These are phyloP conservation scores for Starmera stellimalicola DNA, from an alignment of 1,139 yeast genomes.

Conservation along the genomic window DNA sequence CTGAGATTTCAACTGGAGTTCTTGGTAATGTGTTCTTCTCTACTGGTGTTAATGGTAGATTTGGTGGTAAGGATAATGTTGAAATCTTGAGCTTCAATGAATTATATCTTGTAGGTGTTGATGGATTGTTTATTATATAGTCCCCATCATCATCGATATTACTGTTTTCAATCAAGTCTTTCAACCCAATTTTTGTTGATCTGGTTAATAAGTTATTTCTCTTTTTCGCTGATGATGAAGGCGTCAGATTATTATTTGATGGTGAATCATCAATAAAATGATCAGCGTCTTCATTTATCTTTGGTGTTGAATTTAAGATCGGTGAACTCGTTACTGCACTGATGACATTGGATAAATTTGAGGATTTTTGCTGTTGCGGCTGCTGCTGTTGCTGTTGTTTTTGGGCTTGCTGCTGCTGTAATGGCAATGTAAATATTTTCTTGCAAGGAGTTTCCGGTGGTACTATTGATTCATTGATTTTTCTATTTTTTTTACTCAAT, in stretches of 20 bases:
- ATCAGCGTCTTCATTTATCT: slow-evolving; percentile 5
- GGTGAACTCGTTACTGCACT: slow-evolving; percentile 19
- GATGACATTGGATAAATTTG: slow-evolving; percentile 19
- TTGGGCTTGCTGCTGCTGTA: background rate
- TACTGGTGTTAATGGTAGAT: slow-evolving; percentile 7
- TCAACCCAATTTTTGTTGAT: slow-evolving; percentile 24
- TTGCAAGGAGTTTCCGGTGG: slow-evolving; percentile 84
- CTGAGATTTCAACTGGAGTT: slow-evolving; percentile 16
- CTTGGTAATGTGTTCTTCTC: slow-evolving; percentile 8
- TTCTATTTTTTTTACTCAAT: slow-evolving; percentile 55
- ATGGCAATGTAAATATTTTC: slow-evolving; percentile 18
- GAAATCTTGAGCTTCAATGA: slow-evolving; percentile 13
- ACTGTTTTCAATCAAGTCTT: slow-evolving; percentile 29
- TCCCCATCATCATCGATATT: slow-evolving; percentile 19
- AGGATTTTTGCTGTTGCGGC: slow-evolving; percentile 8
- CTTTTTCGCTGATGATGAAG: slow-evolving; percentile 2
- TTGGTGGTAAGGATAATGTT: too few relatives aligned
- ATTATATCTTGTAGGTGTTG: slow-evolving; percentile 19
- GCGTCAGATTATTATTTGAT: slow-evolving; percentile 6
- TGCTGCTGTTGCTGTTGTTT: background rate
- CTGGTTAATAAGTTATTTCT: slow-evolving; percentile 8
- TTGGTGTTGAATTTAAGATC: slow-evolving; percentile 17
- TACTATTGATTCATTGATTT: slow-evolving; percentile 26
- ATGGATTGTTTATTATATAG: slow-evolving; percentile 7
- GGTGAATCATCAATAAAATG: slow-evolving; percentile 7